Evolutionary conservation across 148 eudicot genomes (phyloP).

Genomic region (Rhododendron simsii): DNA sequence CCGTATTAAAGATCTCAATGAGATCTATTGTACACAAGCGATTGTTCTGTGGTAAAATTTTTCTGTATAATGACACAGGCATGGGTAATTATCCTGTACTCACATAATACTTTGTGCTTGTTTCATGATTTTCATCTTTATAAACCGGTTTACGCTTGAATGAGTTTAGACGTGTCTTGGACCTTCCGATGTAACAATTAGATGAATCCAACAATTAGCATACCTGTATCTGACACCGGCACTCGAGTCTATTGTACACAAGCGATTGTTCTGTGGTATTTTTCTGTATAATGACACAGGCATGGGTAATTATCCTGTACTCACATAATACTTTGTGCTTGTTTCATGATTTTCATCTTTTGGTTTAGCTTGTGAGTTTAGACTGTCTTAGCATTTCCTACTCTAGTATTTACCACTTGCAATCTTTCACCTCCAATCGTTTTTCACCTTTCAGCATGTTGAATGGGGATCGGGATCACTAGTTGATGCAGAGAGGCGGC

Average conservation of each 20-base stretch:
- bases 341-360: neutral
- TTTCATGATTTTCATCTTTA: too few relatives aligned
- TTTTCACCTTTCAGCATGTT: neutral
- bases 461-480: slow-evolving; percentile 9
- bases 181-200: neutral
- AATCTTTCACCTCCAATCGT: neutral
- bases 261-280: neutral
- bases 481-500: slow-evolving; percentile 11
- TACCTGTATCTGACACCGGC: neutral
- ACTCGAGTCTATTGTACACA: neutral
- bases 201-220: neutral
- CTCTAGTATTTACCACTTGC: neutral
- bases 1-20: too few relatives aligned
- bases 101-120: too few relatives aligned
- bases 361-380: neutral
- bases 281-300: neutral
- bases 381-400: neutral
- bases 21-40: too few relatives aligned
- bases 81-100: too few relatives aligned
- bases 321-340: neutral
- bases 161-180: neutral
- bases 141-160: too few relatives aligned
- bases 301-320: neutral
- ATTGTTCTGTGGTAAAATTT: too few relatives aligned
- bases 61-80: too few relatives aligned